Conservation (phyloP, 257 asterid species). For the Solanum paucissectum region DNA sequence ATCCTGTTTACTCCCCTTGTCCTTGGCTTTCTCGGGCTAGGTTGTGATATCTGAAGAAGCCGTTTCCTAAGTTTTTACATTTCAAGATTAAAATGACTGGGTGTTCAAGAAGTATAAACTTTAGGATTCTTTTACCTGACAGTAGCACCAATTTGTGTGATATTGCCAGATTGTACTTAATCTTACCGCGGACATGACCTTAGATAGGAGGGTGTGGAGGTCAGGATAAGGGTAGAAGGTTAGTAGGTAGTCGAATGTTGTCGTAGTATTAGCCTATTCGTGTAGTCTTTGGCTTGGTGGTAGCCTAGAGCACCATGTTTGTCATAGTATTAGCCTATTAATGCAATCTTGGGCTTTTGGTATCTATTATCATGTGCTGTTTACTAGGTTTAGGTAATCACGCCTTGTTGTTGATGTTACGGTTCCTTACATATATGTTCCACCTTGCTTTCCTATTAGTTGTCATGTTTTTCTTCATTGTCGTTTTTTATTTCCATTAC, state of each 20-base stretch:
- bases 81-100: neutral
- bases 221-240: neutral
- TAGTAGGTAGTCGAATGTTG: neutral
- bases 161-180: neutral
- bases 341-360: neutral
- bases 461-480: neutral
- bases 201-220: neutral
- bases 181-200: neutral
- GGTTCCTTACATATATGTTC: neutral
- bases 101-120: neutral
- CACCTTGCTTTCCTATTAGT: neutral
- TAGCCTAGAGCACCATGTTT: neutral
- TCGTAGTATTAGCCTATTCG: neutral
- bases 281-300: neutral
- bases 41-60: neutral
- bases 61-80: neutral
- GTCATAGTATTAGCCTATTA: neutral
- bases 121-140: neutral
- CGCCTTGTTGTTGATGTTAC: neutral
- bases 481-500: neutral
- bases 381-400: neutral
- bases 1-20: neutral
- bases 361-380: neutral
- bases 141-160: neutral
- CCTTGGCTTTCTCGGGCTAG: neutral